These are phyloP conservation scores for Metschnikowia chrysomelidarum DNA, from an alignment of 805 yeast species.

Conservation along the genomic window DNA sequence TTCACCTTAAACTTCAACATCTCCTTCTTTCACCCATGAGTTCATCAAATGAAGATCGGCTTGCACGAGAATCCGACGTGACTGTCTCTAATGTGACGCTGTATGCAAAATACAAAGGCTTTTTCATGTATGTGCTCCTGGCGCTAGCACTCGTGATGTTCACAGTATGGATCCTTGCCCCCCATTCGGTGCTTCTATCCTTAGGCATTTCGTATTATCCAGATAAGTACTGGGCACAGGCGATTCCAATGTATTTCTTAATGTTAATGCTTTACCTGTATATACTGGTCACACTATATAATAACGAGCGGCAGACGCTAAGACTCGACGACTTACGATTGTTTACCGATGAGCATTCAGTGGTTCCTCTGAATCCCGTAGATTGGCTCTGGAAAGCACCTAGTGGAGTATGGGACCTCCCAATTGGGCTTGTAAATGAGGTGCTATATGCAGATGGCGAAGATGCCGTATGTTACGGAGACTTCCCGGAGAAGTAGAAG, in stretches of 20 bases:
- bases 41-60: conserved; percentile 36
- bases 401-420: conserved; percentile 86
- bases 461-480: conserved; percentile 4
- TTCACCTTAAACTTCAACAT: no score
- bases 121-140: conserved; percentile 72
- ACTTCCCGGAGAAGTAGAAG: conserved; percentile 1
- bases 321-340: conserved; percentile 57
- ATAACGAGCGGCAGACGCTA: conserved; percentile 70
- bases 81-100: conserved; percentile 51
- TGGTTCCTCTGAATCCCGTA: conserved; percentile 23
- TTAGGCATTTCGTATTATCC: conserved; percentile 73
- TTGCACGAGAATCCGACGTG: conserved; percentile 67
- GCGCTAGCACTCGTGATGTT: conserved; percentile 52
- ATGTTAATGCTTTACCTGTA: conserved; percentile 73
- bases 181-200: conserved; percentile 51
- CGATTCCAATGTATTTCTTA: conserved; percentile 68
- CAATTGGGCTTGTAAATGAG: conserved; percentile 65
- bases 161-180: conserved; percentile 73
- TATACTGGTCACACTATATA: conserved; percentile 66
- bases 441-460: conserved; percentile 47
- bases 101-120: conserved; percentile 82
- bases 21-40: conserved; percentile 7
- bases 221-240: conserved; percentile 87
- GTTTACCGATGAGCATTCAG: conserved; percentile 65
- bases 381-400: conserved; percentile 56